These are phyloP conservation scores for Kockovaella imperatae DNA, from an alignment of 768 basidiomycete genomes.

Conservation along the genomic window DNA sequence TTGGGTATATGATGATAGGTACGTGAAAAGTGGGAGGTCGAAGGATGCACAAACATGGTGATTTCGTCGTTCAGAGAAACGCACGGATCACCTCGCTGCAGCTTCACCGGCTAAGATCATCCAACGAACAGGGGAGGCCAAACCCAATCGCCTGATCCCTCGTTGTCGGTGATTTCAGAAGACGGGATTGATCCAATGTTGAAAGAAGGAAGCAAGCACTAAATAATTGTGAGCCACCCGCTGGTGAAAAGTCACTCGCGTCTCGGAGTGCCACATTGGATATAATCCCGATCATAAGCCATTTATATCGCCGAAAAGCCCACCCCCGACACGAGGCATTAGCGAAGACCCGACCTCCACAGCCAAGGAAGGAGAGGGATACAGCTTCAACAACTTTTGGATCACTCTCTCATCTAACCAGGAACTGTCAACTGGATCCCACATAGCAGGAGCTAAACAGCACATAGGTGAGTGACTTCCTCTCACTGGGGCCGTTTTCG, in stretches of 20 bases:
- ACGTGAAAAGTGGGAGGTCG: conserved; percentile 16
- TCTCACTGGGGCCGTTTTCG: no score
- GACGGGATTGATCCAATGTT: no score
- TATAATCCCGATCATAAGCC: neutral
- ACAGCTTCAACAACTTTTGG: no score
- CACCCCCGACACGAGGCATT: no score
- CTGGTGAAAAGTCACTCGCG: conserved; percentile 13
- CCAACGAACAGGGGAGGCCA: neutral
- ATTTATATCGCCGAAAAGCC: conserved; percentile 4
- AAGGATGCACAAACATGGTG: conserved; percentile 29
- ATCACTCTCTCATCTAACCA: no score
- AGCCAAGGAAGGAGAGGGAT: no score
- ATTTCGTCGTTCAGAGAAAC: neutral
- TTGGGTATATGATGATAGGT: conserved; percentile 9
- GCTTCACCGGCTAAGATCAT: neutral
- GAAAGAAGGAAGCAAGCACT: no score
- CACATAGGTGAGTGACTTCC: no score
- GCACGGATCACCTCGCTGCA: neutral
- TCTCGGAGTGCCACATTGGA: conserved; percentile 9
- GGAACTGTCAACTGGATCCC: no score
- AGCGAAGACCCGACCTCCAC: neutral
- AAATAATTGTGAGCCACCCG: no score
- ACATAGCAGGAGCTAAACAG: no score
- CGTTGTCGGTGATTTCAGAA: neutral
- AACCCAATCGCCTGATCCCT: neutral